phyloP scores from a whole-genome alignment of 1,284 basidiomycete genomes.

The Inonotus hispidus region DNA sequence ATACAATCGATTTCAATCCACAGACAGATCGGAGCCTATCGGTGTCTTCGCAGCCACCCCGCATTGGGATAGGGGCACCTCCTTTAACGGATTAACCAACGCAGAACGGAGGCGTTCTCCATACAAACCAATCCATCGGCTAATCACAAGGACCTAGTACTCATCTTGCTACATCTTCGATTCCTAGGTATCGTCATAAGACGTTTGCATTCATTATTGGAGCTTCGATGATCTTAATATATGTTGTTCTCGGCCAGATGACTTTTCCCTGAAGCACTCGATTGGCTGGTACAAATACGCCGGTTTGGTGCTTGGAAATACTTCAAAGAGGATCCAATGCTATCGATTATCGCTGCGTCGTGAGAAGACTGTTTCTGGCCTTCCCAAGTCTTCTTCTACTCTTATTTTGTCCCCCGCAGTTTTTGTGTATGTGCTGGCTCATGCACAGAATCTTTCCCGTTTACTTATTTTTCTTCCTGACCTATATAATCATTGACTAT shows the following conservation, averaged over 20 bases:
- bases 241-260: neutral
- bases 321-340: neutral
- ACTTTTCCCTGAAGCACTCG: neutral
- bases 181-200: neutral
- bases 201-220: neutral
- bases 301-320: neutral
- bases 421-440: neutral
- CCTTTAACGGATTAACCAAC: neutral
- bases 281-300: neutral
- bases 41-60: neutral
- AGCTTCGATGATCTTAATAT: neutral
- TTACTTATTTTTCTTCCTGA: too few relatives aligned
- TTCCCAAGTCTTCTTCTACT: neutral
- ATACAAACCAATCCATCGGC: neutral
- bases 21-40: neutral
- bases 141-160: neutral
- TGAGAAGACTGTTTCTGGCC: too few relatives aligned
- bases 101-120: neutral
- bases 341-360: neutral
- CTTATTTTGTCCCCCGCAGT: neutral
- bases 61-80: neutral
- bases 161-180: neutral
- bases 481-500: too few relatives aligned
- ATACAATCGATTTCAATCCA: neutral
- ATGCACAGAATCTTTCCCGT: neutral